A percentile compares a stretch with the other conserved stretches of the same genome.
Evolutionary conservation across 2,329 filamentous ascomycete genomes (phyloP).

Genomic region (Diaporthe capsici): DNA sequence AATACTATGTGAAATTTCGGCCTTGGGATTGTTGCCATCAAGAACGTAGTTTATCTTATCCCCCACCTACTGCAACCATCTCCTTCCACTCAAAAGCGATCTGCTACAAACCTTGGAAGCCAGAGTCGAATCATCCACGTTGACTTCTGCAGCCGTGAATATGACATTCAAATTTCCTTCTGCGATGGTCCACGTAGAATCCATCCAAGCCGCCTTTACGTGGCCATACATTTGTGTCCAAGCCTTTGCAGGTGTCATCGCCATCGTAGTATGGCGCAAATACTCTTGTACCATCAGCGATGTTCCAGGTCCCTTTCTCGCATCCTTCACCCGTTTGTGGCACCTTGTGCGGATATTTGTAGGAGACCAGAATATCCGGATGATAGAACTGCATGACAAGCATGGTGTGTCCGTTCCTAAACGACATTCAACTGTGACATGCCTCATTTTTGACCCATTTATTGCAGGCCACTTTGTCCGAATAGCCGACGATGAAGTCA

Average conservation of each 20-base stretch:
- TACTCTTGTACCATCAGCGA: constrained; percentile 4
- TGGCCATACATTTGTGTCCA: background rate
- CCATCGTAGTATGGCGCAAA: constrained; percentile 1
- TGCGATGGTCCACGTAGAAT: background rate
- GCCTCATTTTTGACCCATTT: background rate
- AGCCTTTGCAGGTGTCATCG: background rate
- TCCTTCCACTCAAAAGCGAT: too few relatives aligned
- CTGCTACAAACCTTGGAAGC: background rate
- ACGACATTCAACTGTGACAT: background rate
- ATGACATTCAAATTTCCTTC: background rate
- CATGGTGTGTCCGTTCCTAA: background rate
- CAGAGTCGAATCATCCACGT: background rate
- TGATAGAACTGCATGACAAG: constrained; percentile 7
- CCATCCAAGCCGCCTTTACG: background rate
- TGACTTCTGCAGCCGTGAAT: background rate
- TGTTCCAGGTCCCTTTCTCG: constrained; percentile 27
- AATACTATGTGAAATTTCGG: too few relatives aligned
- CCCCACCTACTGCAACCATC: background rate
- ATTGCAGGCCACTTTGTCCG: constrained; percentile 21
- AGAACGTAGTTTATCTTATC: background rate
- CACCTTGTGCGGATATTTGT: background rate
- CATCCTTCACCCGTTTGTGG: constrained; percentile 21
- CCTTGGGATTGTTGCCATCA: background rate
- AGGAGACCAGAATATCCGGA: constrained; percentile 2
- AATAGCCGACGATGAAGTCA: constrained; percentile 22